These are phyloP conservation scores for Boletus rubescentipes DNA, from an alignment of 768 basidiomycete species.

Conservation along the genomic window DNA sequence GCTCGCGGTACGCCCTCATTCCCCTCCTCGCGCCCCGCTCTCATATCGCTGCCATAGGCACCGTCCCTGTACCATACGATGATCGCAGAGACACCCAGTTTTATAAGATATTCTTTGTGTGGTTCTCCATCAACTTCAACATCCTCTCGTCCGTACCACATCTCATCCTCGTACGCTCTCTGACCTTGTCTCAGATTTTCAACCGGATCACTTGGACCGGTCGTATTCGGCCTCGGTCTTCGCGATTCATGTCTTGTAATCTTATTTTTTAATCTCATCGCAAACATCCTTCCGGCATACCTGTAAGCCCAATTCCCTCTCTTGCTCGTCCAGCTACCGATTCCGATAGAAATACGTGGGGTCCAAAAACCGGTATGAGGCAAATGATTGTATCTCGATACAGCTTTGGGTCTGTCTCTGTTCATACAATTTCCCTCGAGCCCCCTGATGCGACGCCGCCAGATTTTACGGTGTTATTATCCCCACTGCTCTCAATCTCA, in stretches of 20 bases:
- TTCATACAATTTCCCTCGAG: constrained; percentile 29
- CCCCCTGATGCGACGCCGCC: not conserved
- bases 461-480: constrained; percentile 56
- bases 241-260: constrained; percentile 65
- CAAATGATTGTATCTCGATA: constrained; percentile 79
- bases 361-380: constrained; percentile 75
- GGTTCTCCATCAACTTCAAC: constrained; percentile 72
- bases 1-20: constrained; percentile 22
- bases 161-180: not conserved
- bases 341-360: constrained; percentile 55
- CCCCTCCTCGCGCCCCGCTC: not conserved
- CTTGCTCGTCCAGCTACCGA: not conserved
- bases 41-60: constrained; percentile 35
- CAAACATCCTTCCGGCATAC: constrained; percentile 56
- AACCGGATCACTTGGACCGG: constrained; percentile 65
- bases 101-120: constrained; percentile 67
- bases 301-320: constrained; percentile 41
- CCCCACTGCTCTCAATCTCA: constrained; percentile 55
- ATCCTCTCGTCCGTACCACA: constrained; percentile 46
- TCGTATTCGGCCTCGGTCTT: constrained; percentile 57
- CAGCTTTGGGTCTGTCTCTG: constrained; percentile 49
- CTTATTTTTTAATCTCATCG: constrained; percentile 66
- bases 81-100: constrained; percentile 56
- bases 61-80: constrained; percentile 49
- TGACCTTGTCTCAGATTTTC: constrained; percentile 49